These are phyloP conservation scores for Dothistroma septosporum DNA, from an alignment of 2,329 filamentous ascomycete genomes.

Conservation along the genomic window DNA sequence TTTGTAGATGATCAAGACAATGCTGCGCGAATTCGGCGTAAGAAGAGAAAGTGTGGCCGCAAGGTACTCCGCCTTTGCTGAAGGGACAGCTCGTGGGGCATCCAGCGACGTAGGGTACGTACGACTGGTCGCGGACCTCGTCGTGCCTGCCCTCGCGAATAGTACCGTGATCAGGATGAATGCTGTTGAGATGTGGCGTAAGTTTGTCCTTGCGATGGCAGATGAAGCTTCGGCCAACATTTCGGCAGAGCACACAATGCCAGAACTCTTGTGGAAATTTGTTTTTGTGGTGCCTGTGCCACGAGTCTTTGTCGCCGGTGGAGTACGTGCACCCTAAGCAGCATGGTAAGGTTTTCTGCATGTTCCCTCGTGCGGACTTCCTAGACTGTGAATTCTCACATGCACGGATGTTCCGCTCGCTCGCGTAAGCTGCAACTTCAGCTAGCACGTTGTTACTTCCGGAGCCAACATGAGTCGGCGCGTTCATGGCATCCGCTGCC, in stretches of 20 bases:
- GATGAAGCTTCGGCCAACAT: background rate
- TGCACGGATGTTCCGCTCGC: background rate
- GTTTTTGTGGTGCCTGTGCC: background rate
- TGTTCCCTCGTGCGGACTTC: background rate
- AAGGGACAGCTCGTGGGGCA: constrained; percentile 2
- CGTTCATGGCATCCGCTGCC: background rate
- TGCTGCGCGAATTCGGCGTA: background rate
- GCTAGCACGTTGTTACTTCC: background rate
- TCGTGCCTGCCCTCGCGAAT: background rate
- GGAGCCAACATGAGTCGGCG: background rate
- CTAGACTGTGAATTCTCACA: constrained; percentile 1
- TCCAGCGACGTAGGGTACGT: background rate
- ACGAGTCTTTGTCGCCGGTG: background rate
- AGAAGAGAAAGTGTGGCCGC: background rate
- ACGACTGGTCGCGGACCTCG: background rate
- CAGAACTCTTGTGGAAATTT: constrained; percentile 9
- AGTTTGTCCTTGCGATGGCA: constrained; percentile 5
- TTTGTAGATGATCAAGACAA: background rate
- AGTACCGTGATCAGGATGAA: background rate
- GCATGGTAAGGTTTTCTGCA: background rate
- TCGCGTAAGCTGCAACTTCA: background rate
- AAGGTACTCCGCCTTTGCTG: background rate
- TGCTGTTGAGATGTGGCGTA: background rate
- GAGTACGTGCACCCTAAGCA: constrained; percentile 3
- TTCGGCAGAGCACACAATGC: constrained; percentile 3